Conservation (phyloP, 495 filamentous ascomycete genomes). For the Haplographium delicatum region DNA sequence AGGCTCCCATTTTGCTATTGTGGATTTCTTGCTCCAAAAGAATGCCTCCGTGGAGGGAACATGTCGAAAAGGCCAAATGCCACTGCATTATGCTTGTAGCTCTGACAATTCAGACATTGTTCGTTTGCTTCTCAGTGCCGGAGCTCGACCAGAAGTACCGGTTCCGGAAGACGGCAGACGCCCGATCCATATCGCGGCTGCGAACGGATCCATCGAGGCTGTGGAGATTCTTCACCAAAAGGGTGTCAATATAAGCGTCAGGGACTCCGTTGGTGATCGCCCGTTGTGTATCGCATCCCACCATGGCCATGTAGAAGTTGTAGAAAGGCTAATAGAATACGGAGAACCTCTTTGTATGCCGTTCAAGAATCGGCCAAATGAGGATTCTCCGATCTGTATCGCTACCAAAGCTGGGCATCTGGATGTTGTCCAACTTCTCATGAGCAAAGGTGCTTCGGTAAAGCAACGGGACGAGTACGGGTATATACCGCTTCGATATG, state of each 20-base stretch:
- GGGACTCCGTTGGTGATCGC: constrained; percentile 36
- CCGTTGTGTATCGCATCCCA: constrained; percentile 27
- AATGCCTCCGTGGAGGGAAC: not conserved
- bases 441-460: constrained; percentile 34
- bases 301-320: not conserved
- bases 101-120: constrained; percentile 32
- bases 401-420: not conserved
- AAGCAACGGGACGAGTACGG: constrained; percentile 36
- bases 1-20: not conserved
- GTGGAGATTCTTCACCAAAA: constrained; percentile 15
- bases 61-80: constrained; percentile 30
- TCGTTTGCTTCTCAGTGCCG: constrained; percentile 34
- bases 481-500: constrained; percentile 38
- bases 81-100: constrained; percentile 44
- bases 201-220: constrained; percentile 7
- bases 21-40: not conserved
- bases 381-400: constrained; percentile 1
- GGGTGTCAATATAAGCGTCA: constrained; percentile 34
- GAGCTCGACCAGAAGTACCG: constrained; percentile 36
- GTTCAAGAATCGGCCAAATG: too few relatives aligned
- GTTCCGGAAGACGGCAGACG: constrained; percentile 27
- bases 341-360: not conserved
- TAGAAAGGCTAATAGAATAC: not conserved
- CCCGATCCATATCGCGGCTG: constrained; percentile 38
- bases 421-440: constrained; percentile 33